Evolutionary conservation across 1,284 basidiomycete species (phyloP).

Genomic region (Golubevia pallescens): DNA sequence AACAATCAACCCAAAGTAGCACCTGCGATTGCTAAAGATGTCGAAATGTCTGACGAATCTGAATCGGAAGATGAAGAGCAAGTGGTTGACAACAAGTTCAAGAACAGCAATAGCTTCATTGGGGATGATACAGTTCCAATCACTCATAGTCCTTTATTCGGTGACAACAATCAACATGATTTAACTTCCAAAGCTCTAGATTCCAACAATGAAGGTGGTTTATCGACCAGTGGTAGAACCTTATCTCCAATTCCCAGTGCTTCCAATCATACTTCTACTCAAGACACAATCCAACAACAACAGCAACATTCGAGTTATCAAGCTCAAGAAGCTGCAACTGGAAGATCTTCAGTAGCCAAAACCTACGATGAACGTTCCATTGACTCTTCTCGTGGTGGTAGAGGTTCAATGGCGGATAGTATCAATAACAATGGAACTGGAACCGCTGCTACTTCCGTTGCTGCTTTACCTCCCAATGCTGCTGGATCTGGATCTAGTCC

Average conservation of each 20-base stretch:
- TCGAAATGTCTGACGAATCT: slow-evolving; percentile 60
- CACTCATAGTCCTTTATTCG: slow-evolving; percentile 51
- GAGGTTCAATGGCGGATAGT: not conserved
- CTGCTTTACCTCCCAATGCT: not conserved
- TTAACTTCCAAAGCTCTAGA: not conserved
- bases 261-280: not conserved
- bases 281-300: slow-evolving; percentile 4
- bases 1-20: slow-evolving; percentile 31
- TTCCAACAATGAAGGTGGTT: not conserved
- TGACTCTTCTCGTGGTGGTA: slow-evolving; percentile 2
- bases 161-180: slow-evolving; percentile 11
- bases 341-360: not conserved
- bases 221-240: not conserved
- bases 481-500: slow-evolving; percentile 1
- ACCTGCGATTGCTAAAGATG: slow-evolving; percentile 16
- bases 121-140: slow-evolving; percentile 5
- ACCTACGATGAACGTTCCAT: not conserved
- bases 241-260: not conserved
- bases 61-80: slow-evolving; percentile 22
- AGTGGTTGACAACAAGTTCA: not conserved
- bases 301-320: no score
- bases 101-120: not conserved
- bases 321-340: not conserved
- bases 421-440: slow-evolving; percentile 13
- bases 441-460: slow-evolving; percentile 26